A percentile compares a stretch with the other conserved stretches of the same genome.
Conservation (phyloP, 495 filamentous ascomycete species). For the Xylaria longipes region DNA sequence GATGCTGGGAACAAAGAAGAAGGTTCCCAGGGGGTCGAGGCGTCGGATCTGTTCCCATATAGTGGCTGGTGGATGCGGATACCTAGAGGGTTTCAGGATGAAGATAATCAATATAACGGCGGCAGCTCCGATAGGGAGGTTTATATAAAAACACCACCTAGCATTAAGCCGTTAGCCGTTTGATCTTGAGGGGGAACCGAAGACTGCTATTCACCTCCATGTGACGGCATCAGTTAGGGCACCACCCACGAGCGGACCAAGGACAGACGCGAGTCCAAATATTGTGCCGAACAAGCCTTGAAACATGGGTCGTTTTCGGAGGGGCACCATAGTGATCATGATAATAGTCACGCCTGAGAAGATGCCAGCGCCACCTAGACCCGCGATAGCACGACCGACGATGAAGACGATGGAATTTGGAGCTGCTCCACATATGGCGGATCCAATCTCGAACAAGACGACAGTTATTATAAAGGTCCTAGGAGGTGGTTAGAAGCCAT, state of each 20-base stretch:
- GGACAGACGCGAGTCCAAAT: slow-evolving; percentile 57
- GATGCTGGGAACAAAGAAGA: slow-evolving; percentile 74
- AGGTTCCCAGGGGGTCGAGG: slow-evolving; percentile 74
- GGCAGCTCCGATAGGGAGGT: slow-evolving; percentile 65
- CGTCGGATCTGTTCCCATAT: slow-evolving; percentile 54
- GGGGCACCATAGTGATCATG: slow-evolving; percentile 62
- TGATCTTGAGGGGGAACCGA: background rate
- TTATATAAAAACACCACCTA: slow-evolving; percentile 68
- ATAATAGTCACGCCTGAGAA: slow-evolving; percentile 62
- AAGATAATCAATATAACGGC: slow-evolving; percentile 55
- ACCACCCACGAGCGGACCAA: slow-evolving; percentile 57
- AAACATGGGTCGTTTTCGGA: slow-evolving; percentile 61
- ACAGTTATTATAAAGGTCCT: slow-evolving; percentile 58
- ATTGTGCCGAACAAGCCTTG: slow-evolving; percentile 63
- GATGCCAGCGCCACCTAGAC: slow-evolving; percentile 61
- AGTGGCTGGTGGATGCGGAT: slow-evolving; percentile 41
- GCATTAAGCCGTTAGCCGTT: slow-evolving; percentile 21
- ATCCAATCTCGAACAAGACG: slow-evolving; percentile 67
- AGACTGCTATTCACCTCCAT: slow-evolving; percentile 52
- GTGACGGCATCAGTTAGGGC: slow-evolving; percentile 54
- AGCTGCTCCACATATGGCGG: slow-evolving; percentile 66
- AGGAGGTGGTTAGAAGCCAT: slow-evolving; percentile 12
- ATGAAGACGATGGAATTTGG: slow-evolving; percentile 65
- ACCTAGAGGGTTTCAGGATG: slow-evolving; percentile 52
- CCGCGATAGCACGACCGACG: slow-evolving; percentile 67